Base-by-base conservation (phyloP, 192 early-diverging fungal genomes). In the Mortierella hygrophila region DNA sequence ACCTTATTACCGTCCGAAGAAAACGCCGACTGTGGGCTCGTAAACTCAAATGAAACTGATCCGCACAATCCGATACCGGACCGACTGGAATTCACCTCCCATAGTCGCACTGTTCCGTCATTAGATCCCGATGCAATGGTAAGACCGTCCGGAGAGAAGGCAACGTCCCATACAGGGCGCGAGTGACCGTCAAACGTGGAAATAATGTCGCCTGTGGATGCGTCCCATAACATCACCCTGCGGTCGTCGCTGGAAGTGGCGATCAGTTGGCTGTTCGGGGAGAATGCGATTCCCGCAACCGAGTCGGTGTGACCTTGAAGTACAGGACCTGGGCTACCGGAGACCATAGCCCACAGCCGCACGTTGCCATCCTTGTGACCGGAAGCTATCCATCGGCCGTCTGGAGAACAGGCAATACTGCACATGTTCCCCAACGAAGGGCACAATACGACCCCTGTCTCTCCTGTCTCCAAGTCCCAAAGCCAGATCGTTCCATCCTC, bases 141-240 rank as follows among this genome's bases (percentile, higher is more conserved):
- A 40, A 3, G 4, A 42, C 69, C 38, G 9, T 70, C 69, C 20
- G 69, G 69, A n/a, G 69, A 41, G 18, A 70, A 70, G 1, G 40
- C 40, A 5, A 70, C 13, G 9, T 29, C 20, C 5, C 1, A 1
- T 6, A 42, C 40, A 10, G 1, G 0, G 20, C 0, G 6, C 2
- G 1, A n/a, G 9, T 21, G 40, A 11, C 15, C 38, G 35, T 70
- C 35, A 70, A 21, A 32, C 4, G 32, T 23, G 7, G 69, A 41
- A 7, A 32, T 13, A 21, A 37, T 0, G 35, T 5, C 8, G 1
- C 77, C 77, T 21, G 47, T 79, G 0, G 35, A 37, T 21, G 37
- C 38, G 7, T 74, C 71, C 78, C 78, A 79, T 0, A 79, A 21
- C 18, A 40, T 9, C 40, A 73, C 40, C 6, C 55, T 65, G 8